These are phyloP conservation scores for Prinsepia uniflora DNA, from an alignment of 306 rosid genomes.

Conservation along the genomic window DNA sequence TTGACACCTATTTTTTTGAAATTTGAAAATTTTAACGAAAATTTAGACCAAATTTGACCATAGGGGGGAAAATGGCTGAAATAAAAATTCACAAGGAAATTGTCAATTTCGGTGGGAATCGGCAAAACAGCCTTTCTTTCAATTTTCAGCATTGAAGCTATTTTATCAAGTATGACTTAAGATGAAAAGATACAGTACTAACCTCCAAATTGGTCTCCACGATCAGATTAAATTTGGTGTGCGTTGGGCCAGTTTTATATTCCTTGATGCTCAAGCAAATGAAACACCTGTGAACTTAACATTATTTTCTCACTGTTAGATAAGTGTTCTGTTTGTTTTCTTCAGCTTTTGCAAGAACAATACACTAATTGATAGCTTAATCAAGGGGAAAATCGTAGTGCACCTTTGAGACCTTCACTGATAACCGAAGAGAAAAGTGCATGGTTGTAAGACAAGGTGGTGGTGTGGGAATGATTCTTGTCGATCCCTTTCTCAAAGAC, in stretches of 20 bases:
- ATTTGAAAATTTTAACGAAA: too few relatives aligned
- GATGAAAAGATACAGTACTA: not conserved
- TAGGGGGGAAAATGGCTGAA: too few relatives aligned
- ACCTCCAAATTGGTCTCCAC: not conserved
- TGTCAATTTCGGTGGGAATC: too few relatives aligned
- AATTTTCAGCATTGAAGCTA: not conserved
- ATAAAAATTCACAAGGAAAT: too few relatives aligned
- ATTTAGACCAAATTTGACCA: too few relatives aligned
- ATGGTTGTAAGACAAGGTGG: slow-evolving; percentile 43
- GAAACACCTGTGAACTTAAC: not conserved
- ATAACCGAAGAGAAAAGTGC: slow-evolving; percentile 38
- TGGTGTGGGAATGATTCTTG: slow-evolving; percentile 67
- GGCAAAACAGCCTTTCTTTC: too few relatives aligned
- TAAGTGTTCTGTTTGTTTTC: not conserved
- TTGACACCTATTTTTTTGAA: too few relatives aligned
- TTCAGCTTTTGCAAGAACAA: slow-evolving; percentile 67
- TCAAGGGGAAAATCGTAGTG: slow-evolving; percentile 63
- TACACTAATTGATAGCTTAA: slow-evolving; percentile 44
- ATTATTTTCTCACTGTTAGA: not conserved
- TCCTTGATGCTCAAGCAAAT: not conserved
- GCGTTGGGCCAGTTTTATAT: not conserved
- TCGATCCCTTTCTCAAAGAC: slow-evolving; percentile 53
- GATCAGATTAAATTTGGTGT: not conserved
- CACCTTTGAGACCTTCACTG: slow-evolving; percentile 39
- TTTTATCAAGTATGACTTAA: not conserved